phyloP scores from a whole-genome alignment of 495 filamentous ascomycete species.

The Talaromyces ruber region DNA sequence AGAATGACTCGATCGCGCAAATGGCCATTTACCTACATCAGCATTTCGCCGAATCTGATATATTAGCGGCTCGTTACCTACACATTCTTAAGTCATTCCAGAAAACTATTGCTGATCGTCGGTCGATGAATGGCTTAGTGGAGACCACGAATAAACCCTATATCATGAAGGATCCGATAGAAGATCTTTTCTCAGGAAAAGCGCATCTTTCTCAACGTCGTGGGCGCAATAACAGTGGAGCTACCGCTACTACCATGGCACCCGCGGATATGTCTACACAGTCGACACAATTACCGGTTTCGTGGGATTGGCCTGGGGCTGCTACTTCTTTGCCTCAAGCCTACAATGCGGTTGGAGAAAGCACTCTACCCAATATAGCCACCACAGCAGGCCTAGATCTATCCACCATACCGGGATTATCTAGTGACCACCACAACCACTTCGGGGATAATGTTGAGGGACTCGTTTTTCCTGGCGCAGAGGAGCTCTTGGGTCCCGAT shows the following conservation, averaged over 20 bases:
- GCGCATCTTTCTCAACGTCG: background rate
- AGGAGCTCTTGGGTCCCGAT: conserved; percentile 4
- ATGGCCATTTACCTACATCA: conserved; percentile 3
- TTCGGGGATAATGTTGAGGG: conserved; percentile 4
- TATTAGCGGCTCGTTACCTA: conserved; percentile 1
- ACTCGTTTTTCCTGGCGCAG: conserved; percentile 3
- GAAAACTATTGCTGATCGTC: conserved; percentile 4
- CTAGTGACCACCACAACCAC: background rate
- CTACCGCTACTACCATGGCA: background rate
- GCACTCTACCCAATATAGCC: background rate
- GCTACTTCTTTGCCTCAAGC: background rate
- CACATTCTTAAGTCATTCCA: conserved; percentile 4
- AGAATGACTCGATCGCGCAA: conserved; percentile 7
- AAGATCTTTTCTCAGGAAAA: conserved; percentile 4
- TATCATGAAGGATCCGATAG: background rate
- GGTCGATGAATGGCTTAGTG: background rate
- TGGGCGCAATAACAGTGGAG: background rate
- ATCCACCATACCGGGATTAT: background rate
- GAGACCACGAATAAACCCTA: background rate
- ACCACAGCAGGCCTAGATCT: background rate
- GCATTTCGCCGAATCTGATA: conserved; percentile 3
- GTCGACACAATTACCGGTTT: background rate
- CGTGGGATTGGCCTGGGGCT: background rate
- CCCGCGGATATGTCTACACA: background rate
- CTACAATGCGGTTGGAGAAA: background rate